Evolutionary conservation across 2,329 filamentous ascomycete species (phyloP).

Genomic region (Fonsecaea erecta): DNA sequence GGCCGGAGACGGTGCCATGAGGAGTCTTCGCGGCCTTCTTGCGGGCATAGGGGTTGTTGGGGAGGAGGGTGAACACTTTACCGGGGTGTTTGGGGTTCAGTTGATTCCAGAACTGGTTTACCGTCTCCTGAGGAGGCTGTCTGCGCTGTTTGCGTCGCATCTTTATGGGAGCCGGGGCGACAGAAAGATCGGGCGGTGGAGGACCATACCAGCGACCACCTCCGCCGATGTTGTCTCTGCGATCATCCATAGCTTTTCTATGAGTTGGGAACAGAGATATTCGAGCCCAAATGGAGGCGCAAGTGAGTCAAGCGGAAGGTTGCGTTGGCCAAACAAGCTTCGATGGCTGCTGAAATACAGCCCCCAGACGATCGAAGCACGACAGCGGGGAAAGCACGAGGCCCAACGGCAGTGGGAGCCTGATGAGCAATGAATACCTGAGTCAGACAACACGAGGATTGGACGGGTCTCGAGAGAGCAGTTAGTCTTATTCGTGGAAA

Average conservation of each 20-base stretch:
- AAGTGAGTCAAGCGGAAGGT: neutral
- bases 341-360: neutral
- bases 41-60: slow-evolving; percentile 68
- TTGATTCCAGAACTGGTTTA: slow-evolving; percentile 74
- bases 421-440: slow-evolving; percentile 3
- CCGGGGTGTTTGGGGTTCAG: slow-evolving; percentile 73
- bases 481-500: neutral
- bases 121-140: slow-evolving; percentile 64
- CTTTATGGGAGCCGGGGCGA: slow-evolving; percentile 14
- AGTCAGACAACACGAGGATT: neutral
- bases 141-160: slow-evolving; percentile 35
- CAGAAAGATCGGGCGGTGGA: slow-evolving; percentile 7
- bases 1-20: slow-evolving; percentile 58
- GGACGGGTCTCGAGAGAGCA: neutral
- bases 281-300: neutral
- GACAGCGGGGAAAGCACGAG: neutral
- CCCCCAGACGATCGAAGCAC: neutral
- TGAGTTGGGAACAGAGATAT: neutral
- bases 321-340: neutral
- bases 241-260: slow-evolving; percentile 19
- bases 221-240: slow-evolving; percentile 23
- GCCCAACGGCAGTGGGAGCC: slow-evolving; percentile 9
- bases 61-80: slow-evolving; percentile 73
- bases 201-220: slow-evolving; percentile 21
- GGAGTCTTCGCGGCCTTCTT: slow-evolving; percentile 62